Conservation (phyloP, 768 basidiomycete genomes). For the Mycena capillaripes region DNA sequence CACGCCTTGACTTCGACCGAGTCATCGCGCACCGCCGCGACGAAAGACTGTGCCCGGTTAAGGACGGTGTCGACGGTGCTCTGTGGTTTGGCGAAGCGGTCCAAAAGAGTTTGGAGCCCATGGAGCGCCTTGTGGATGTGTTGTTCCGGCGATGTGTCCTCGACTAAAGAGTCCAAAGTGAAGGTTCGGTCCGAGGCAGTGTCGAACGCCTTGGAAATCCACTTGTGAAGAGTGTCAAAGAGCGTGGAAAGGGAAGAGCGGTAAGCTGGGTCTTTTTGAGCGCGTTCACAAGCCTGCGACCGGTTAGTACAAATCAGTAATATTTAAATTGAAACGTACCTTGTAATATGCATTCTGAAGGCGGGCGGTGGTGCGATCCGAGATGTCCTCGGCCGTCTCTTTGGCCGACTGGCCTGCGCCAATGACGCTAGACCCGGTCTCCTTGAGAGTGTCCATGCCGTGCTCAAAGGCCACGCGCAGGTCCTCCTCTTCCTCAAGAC, state of each 20-base stretch:
- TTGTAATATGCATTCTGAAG: constrained; percentile 67
- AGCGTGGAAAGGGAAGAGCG: constrained; percentile 69
- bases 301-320: neutral
- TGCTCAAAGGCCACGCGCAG: constrained; percentile 71
- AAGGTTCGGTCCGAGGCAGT: constrained; percentile 58
- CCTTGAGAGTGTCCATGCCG: constrained; percentile 76
- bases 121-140: constrained; percentile 29
- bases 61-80: constrained; percentile 66
- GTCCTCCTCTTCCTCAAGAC: constrained; percentile 64
- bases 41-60: constrained; percentile 55
- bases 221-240: constrained; percentile 69
- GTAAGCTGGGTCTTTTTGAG: constrained; percentile 73
- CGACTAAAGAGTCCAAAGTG: constrained; percentile 50
- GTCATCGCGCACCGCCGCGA: constrained; percentile 67
- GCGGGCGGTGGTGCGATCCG: constrained; percentile 56
- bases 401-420: constrained; percentile 63
- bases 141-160: constrained; percentile 28
- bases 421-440: constrained; percentile 68
- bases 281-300: constrained; percentile 71
- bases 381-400: constrained; percentile 57
- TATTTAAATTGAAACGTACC: constrained; percentile 47
- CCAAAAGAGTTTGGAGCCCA: constrained; percentile 55
- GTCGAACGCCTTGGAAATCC: constrained; percentile 67
- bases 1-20: constrained; percentile 61
- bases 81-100: constrained; percentile 61